Evolutionary conservation across 2,329 filamentous ascomycete genomes (phyloP).

Genomic region (Calonectria pauciramosa): DNA sequence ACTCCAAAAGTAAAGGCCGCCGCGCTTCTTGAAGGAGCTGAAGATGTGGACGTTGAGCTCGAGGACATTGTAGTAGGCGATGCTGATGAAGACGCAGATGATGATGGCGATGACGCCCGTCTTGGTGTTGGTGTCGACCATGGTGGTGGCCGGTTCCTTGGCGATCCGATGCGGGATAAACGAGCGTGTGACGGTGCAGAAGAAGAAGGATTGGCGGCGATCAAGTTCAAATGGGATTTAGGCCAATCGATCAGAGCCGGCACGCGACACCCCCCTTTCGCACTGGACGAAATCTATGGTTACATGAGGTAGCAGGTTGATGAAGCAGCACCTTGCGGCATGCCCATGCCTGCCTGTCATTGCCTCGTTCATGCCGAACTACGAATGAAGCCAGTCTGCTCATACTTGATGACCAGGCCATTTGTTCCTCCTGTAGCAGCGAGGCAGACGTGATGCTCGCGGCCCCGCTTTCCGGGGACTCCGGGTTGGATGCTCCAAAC

Average conservation of each 20-base stretch:
- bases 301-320: not conserved
- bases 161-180: not conserved
- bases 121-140: conserved; percentile 27
- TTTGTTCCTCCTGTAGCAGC: not conserved
- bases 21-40: conserved; percentile 47
- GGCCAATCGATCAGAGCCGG: not conserved
- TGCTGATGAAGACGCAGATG: conserved; percentile 41
- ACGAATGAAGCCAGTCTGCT: not conserved
- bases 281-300: not conserved
- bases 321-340: not conserved
- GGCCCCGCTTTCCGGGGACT: not conserved
- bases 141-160: conserved; percentile 2
- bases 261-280: not conserved
- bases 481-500: not conserved
- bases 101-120: conserved; percentile 32
- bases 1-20: conserved; percentile 55
- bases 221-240: not conserved
- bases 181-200: not conserved
- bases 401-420: not conserved
- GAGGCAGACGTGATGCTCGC: not conserved
- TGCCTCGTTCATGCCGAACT: not conserved
- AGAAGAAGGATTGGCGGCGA: not conserved
- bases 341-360: not conserved
- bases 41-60: conserved; percentile 51
- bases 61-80: conserved; percentile 50